These are phyloP conservation scores for Zasmidium citrigriseum DNA, from an alignment of 2,329 filamentous ascomycete genomes.

Conservation along the genomic window DNA sequence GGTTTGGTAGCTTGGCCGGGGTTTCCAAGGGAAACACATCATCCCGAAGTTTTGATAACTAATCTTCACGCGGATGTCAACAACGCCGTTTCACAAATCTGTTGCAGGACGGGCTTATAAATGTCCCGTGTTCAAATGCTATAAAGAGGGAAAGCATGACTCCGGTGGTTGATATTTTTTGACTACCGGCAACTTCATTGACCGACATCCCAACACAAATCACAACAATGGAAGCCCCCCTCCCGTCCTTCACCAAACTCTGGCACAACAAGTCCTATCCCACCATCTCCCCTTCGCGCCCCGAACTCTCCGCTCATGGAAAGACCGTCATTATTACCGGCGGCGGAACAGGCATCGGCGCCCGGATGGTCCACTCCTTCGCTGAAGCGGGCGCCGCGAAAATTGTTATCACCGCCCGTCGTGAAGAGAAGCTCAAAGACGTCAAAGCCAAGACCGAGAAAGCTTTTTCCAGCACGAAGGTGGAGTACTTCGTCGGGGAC, in stretches of 20 bases:
- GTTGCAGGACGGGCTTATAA: no score
- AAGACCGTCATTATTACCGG: conserved; percentile 47
- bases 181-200: no score
- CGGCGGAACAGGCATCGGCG: conserved; percentile 48
- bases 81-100: no score
- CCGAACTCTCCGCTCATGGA: conserved; percentile 41
- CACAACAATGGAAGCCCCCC: background rate
- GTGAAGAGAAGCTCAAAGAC: conserved; percentile 37
- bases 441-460: conserved; percentile 38
- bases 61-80: background rate
- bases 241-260: background rate
- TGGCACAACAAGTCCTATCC: conserved; percentile 25
- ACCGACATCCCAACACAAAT: no score
- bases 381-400: conserved; percentile 46
- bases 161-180: no score
- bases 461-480: conserved; percentile 37
- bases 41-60: background rate
- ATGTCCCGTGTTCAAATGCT: no score
- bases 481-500: conserved; percentile 28
- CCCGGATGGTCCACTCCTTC: conserved; percentile 44
- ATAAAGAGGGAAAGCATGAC: no score
- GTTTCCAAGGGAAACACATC: background rate
- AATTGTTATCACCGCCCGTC: conserved; percentile 48
- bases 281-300: conserved; percentile 41
- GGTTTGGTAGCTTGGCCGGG: no score